phyloP scores from a whole-genome alignment of 345 rosid species.

The Rhodamnia argentea region DNA sequence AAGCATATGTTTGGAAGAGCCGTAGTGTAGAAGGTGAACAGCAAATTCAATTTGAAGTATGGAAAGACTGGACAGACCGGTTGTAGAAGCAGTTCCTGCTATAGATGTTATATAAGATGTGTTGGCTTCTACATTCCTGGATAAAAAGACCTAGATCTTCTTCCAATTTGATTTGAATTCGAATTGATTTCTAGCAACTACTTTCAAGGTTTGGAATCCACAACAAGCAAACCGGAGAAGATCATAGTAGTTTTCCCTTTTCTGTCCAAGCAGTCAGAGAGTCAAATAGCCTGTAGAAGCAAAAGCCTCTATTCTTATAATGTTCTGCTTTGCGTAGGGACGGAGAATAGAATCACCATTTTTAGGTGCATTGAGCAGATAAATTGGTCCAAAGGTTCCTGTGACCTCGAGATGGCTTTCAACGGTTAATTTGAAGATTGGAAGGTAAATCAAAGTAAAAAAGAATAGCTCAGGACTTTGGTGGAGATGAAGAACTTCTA shows the following conservation, averaged over 20 bases:
- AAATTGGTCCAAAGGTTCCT: neutral
- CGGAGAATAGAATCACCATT: neutral
- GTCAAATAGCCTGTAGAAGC: neutral
- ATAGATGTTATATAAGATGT: neutral
- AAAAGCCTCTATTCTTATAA: neutral
- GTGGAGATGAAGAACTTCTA: too few species aligned
- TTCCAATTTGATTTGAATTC: neutral
- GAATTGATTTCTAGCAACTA: neutral
- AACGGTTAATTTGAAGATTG: neutral
- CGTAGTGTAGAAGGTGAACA: too few species aligned
- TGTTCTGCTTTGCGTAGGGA: neutral
- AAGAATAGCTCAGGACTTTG: neutral
- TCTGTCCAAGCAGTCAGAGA: neutral
- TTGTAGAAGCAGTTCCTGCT: neutral
- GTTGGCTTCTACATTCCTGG: neutral
- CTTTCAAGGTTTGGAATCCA: neutral
- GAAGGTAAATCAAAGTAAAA: neutral
- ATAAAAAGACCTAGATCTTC: neutral
- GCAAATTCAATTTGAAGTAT: neutral
- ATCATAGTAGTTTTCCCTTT: neutral
- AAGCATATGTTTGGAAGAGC: too few species aligned
- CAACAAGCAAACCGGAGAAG: neutral
- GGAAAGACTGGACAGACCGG: too few species aligned
- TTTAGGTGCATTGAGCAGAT: neutral
- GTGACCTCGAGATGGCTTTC: neutral